These are phyloP conservation scores for Phylloporus sp. DNA, from an alignment of 768 basidiomycete species.

Conservation along the genomic window DNA sequence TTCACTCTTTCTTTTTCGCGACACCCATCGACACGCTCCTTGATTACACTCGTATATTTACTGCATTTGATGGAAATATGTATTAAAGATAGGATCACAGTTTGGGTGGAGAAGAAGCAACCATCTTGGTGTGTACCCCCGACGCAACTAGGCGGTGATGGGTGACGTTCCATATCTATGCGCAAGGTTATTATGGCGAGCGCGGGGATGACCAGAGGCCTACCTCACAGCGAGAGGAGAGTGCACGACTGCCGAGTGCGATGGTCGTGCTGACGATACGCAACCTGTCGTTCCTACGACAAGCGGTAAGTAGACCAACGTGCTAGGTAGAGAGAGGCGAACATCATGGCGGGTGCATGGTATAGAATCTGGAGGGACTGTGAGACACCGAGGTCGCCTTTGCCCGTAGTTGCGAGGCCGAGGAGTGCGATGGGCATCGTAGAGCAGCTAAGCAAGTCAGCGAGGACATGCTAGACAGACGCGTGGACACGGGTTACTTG, in stretches of 20 bases:
- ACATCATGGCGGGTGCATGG: slow-evolving; percentile 53
- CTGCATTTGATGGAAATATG: slow-evolving; percentile 7
- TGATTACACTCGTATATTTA: slow-evolving; percentile 12
- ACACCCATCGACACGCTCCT: slow-evolving; percentile 9
- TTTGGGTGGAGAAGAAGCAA: slow-evolving; percentile 32
- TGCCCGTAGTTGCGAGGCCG: slow-evolving; percentile 24
- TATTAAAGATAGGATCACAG: slow-evolving; percentile 14
- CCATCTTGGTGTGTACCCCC: slow-evolving; percentile 53
- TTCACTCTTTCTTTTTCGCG: slow-evolving; percentile 6
- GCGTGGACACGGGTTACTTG: slow-evolving; percentile 39
- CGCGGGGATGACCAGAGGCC: not conserved
- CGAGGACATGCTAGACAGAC: not conserved
- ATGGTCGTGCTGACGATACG: slow-evolving; percentile 51
- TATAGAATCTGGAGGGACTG: slow-evolving; percentile 50
- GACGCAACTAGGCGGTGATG: slow-evolving; percentile 49
- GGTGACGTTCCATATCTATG: slow-evolving; percentile 54
- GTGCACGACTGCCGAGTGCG: slow-evolving; percentile 41
- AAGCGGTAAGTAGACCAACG: not conserved
- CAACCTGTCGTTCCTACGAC: slow-evolving; percentile 42
- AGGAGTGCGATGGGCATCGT: slow-evolving; percentile 40
- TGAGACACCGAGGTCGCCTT: slow-evolving; percentile 37
- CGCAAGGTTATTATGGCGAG: not conserved
- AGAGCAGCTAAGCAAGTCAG: slow-evolving; percentile 39
- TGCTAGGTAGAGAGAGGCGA: not conserved
- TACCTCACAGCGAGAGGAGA: slow-evolving; percentile 50